phyloP scores from a whole-genome alignment of 1,284 basidiomycete genomes.

The Apiotrichum sp. region DNA sequence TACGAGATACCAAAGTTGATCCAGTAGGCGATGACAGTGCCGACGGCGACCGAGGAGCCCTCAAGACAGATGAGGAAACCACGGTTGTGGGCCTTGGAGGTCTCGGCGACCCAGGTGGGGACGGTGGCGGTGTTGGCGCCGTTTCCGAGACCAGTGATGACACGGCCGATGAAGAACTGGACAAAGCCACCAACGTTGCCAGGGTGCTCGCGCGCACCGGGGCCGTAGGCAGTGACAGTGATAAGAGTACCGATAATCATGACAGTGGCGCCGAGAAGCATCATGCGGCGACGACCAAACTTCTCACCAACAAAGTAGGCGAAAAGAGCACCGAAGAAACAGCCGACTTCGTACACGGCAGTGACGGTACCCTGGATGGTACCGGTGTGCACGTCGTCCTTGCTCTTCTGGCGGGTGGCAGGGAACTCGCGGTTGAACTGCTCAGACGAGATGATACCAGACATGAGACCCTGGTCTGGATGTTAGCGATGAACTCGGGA shows the following conservation, averaged over 20 bases:
- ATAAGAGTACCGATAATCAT: constrained; percentile 51
- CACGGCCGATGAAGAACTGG: constrained; percentile 53
- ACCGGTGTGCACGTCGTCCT: constrained; percentile 43
- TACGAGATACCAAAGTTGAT: constrained; percentile 51
- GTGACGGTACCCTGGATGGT: constrained; percentile 48
- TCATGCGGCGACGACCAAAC: constrained; percentile 45
- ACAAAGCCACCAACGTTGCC: constrained; percentile 46
- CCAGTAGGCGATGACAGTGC: constrained; percentile 51
- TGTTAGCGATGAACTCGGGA: not conserved
- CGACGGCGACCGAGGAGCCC: constrained; percentile 54
- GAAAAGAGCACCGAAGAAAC: constrained; percentile 25
- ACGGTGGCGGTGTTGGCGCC: constrained; percentile 56
- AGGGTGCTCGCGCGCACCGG: constrained; percentile 23
- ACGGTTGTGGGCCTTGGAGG: constrained; percentile 55
- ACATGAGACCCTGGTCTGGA: constrained; percentile 22
- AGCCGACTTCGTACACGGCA: constrained; percentile 45
- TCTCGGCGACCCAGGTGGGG: constrained; percentile 56
- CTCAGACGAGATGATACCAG: constrained; percentile 45
- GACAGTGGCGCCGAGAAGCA: constrained; percentile 43
- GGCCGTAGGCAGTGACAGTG: constrained; percentile 49
- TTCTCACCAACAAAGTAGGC: constrained; percentile 41
- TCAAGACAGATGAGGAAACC: constrained; percentile 57
- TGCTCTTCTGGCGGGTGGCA: constrained; percentile 25
- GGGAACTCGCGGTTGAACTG: constrained; percentile 48
- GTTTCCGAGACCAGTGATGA: constrained; percentile 53